A percentile compares a stretch with the other conserved stretches of the same genome.
Evolutionary conservation across 176 grass and related monocot genomes (phyloP).

Genomic region (Hyparrhenia diplandra): DNA sequence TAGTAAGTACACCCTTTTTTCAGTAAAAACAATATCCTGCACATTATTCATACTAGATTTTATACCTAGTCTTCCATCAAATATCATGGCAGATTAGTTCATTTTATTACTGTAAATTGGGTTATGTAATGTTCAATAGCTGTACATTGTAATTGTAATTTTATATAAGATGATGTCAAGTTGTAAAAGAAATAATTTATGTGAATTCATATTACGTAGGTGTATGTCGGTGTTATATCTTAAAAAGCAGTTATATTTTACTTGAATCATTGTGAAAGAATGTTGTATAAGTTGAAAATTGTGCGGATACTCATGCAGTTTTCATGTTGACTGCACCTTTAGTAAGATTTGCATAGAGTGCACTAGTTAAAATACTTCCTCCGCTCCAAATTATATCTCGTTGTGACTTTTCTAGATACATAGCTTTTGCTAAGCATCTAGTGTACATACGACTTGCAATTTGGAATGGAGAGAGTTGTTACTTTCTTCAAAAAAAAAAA

Average conservation of each 20-base stretch:
- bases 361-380: no score
- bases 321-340: not conserved
- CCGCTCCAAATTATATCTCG: no score
- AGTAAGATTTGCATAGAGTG: no score
- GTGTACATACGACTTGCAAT: no score
- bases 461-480: no score
- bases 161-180: constrained; percentile 1
- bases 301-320: not conserved
- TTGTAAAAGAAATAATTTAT: not conserved
- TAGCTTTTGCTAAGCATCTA: no score
- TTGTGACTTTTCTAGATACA: no score
- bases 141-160: not conserved
- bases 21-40: not conserved
- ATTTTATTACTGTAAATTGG: not conserved
- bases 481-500: no score
- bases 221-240: not conserved
- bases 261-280: not conserved
- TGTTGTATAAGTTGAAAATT: constrained; percentile 1
- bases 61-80: not conserved
- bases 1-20: not conserved
- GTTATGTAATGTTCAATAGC: not conserved
- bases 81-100: not conserved
- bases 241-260: not conserved
- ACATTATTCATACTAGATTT: not conserved
- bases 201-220: not conserved